Evolutionary conservation across 352 stramenopile genomes (phyloP), one percentile per base, ranked within the genome.

Genomic region (Globisporangium solare): DNA sequence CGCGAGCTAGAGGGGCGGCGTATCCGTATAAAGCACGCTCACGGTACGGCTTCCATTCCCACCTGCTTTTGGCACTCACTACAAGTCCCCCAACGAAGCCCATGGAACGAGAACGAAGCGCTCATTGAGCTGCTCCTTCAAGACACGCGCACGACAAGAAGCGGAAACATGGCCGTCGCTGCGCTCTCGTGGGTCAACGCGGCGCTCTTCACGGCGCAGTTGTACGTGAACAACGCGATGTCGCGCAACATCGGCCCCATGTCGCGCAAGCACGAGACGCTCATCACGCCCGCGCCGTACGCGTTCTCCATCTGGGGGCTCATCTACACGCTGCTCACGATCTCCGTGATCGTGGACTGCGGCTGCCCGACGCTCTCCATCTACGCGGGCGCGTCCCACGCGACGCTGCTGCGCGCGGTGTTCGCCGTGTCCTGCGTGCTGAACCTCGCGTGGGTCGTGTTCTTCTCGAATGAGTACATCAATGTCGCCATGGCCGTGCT

Each of bases 291-390:
- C 22, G 79, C 76, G 31, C 67, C 72, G 24, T 87, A 81, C 64
- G 79, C 79, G 39, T 93, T 93, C 60, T 71, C 75, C 41, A 91
- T 93, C 68, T 93, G 83, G 80, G 71, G 80, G 1, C 54, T 93
- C 47, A 93, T 93, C 66, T 91, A 93, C 70, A 55, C 62, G 46
- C 68, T 81, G 69, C 67, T 93, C 63, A 70, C 74, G n/a, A 58
- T 83, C 10, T 76, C 68, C 10, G 74, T 90, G 6, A 60, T 84
- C 24, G 66, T 83, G 15, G 83, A 93, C 71, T 89, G 78, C 66
- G 71, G 81, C 50, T 85, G 67, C 61, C 68, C 83, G 27, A 70
- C 76, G 37, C 66, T 74, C 42, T 88, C 74, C 24, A 69, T 91
- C 51, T 89, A 78, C 63, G 60, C 68, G n/a, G 60, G 47, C n/a